Base-by-base conservation (phyloP, 2,329 filamentous ascomycete species). In the Colletotrichum cereale region DNA sequence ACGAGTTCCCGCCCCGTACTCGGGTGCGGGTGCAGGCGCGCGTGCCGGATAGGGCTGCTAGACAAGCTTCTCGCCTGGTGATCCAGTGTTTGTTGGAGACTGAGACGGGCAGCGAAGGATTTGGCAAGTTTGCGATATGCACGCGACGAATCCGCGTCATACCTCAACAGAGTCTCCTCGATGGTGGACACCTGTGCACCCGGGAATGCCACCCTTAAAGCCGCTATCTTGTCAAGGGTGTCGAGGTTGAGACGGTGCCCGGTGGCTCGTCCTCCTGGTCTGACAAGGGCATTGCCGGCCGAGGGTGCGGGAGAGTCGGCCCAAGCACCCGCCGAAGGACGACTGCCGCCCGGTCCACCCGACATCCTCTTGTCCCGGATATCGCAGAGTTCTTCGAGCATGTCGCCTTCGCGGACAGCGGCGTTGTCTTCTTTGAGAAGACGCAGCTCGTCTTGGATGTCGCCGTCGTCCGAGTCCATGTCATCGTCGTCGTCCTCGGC, bases 201-300 rank as follows among this genome's bases (percentile, higher is more conserved):
- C 2, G 86, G 86, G 53, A 86, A 88, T 0, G 86, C 84, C 21
- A 78, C 75, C 53, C 79, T 81, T 2, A 87, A 75, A n/a, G 80
- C 78, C 5, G 77, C 75, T 29, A 80, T 76, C 38, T 80, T 80
- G 42, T 84, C 80, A 0, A 81, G 63, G 50, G 67, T 67, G 26
- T 75, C 64, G 70, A 73, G 26, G 34, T 71, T 58, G 29, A 53
- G n/a, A 24, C 42, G 50, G 31, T 42, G 16, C 6, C 26, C 38
- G 24, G n/a, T 7, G 2, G 64, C 42, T 36, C 48, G 56, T 21
- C 40, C 42, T 18, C 24, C 44, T 16, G 69, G 56, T 11, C 53
- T 58, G 24, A 68, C 66, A 21, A 71, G n/a, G 18, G 65, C 65
- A 2, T 71, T 71, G 44, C 26, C 53, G 36, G 69, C 57, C 21